Conservation (phyloP, 371 early-diverging fungal genomes). For the Capillidium rhysosporum region DNA sequence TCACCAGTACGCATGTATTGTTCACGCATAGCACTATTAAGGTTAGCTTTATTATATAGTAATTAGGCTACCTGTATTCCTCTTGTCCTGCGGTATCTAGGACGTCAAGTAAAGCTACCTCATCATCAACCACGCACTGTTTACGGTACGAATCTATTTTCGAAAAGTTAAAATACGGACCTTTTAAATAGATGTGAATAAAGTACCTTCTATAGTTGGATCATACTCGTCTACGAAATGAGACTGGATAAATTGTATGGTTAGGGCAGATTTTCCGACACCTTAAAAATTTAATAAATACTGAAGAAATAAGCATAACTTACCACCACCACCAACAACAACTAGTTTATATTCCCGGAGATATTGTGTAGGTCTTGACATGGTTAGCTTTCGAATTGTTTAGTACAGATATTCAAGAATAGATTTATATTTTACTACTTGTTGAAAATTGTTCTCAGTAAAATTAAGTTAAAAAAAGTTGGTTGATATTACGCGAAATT, state of each 20-base stretch:
- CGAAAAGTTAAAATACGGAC: background rate
- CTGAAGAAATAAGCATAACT: conserved; percentile 10
- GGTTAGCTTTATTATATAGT: background rate
- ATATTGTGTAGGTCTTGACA: conserved; percentile 14
- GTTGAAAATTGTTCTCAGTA: too few species aligned
- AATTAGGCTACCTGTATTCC: conserved; percentile 43
- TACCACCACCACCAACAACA: conserved; percentile 78
- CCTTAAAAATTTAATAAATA: conserved; percentile 13
- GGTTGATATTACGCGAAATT: too few species aligned
- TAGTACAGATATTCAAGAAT: too few species aligned
- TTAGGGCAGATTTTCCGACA: conserved; percentile 70
- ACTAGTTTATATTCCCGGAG: conserved; percentile 60
- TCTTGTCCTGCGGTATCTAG: conserved; percentile 91
- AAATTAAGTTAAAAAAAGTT: too few species aligned
- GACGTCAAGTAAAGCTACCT: conserved; percentile 66
- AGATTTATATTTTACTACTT: too few species aligned
- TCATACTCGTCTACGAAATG: conserved; percentile 86
- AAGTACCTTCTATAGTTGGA: conserved; percentile 72
- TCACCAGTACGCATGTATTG: conserved; percentile 71
- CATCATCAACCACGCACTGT: conserved; percentile 64
- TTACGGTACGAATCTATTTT: conserved; percentile 70
- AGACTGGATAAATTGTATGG: conserved; percentile 77
- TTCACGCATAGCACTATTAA: conserved; percentile 9
- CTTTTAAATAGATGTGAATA: background rate
- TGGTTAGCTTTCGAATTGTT: background rate